Evolutionary conservation across 768 basidiomycete genomes (phyloP).

Genomic region (Tylopilus sp.): DNA sequence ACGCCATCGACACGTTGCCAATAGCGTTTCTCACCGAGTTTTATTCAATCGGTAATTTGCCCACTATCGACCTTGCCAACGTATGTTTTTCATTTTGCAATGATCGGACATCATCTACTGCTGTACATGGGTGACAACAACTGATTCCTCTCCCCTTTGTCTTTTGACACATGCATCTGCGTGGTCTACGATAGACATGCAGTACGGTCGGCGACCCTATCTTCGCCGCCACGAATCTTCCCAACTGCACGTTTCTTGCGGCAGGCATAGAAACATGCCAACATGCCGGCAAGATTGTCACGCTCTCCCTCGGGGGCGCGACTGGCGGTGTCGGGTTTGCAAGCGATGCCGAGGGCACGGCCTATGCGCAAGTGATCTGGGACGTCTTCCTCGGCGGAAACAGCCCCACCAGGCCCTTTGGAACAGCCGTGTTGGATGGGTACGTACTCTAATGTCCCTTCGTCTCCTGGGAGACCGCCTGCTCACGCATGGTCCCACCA

Average conservation of each 20-base stretch:
- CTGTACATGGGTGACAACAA: background rate
- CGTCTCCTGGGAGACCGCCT: conserved; percentile 6
- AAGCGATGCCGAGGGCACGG: conserved; percentile 51
- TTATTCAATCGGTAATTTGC: conserved; percentile 54
- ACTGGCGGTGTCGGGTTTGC: conserved; percentile 59
- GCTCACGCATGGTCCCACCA: conserved; percentile 1
- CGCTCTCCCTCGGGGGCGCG: conserved; percentile 58
- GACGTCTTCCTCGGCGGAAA: conserved; percentile 61
- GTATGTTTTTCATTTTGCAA: conserved; percentile 27
- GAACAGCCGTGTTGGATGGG: conserved; percentile 71
- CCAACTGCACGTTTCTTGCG: conserved; percentile 59
- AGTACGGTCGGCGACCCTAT: conserved; percentile 51
- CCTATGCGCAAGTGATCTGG: conserved; percentile 70
- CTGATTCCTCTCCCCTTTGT: conserved; percentile 1
- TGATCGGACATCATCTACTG: background rate
- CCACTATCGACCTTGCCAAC: conserved; percentile 59
- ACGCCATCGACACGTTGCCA: conserved; percentile 55
- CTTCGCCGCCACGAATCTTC: conserved; percentile 60
- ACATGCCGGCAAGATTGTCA: conserved; percentile 57
- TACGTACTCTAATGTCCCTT: conserved; percentile 19
- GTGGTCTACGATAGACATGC: conserved; percentile 46
- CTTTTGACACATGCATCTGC: background rate
- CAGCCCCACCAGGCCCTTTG: conserved; percentile 64
- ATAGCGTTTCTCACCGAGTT: conserved; percentile 60
- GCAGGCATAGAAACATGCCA: conserved; percentile 64